phyloP scores from a whole-genome alignment of 495 filamentous ascomycete genomes.

The Neurospora hispaniola region DNA sequence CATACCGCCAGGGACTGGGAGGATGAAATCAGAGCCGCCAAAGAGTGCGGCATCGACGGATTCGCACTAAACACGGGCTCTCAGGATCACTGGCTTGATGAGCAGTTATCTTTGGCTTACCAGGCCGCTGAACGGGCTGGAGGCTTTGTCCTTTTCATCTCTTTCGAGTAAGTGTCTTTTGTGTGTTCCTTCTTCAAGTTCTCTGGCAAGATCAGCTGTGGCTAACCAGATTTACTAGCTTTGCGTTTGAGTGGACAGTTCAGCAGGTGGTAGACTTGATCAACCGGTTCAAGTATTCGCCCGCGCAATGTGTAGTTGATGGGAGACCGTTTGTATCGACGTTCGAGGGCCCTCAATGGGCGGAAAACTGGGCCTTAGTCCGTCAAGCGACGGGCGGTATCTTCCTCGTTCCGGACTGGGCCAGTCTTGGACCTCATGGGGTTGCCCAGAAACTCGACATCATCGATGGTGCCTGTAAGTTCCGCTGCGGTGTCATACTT shows the following conservation, averaged over 20 bases:
- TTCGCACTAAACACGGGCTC: conserved; percentile 61
- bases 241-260: conserved; percentile 44
- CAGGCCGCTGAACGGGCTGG: conserved; percentile 39
- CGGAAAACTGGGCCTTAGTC: conserved; percentile 48
- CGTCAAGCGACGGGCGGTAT: conserved; percentile 37
- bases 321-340: conserved; percentile 57
- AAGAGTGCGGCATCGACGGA: conserved; percentile 55
- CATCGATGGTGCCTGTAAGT: conserved; percentile 49
- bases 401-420: conserved; percentile 56
- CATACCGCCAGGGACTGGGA: conserved; percentile 43
- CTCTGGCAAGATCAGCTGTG: background rate
- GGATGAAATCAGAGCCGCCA: conserved; percentile 49
- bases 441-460: conserved; percentile 32
- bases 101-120: conserved; percentile 43
- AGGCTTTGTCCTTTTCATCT: conserved; percentile 54
- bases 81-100: conserved; percentile 38
- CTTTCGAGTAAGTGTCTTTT: conserved; percentile 45
- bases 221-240: conserved; percentile 10
- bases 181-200: too few species aligned
- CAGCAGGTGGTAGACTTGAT: conserved; percentile 46
- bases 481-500: background rate
- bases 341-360: conserved; percentile 53
- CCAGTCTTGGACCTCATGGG: conserved; percentile 44
- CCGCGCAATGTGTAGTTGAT: conserved; percentile 46
- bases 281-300: conserved; percentile 40